Base-by-base conservation (phyloP, 306 rosid species). In the Pyrus pyrifolia region DNA sequence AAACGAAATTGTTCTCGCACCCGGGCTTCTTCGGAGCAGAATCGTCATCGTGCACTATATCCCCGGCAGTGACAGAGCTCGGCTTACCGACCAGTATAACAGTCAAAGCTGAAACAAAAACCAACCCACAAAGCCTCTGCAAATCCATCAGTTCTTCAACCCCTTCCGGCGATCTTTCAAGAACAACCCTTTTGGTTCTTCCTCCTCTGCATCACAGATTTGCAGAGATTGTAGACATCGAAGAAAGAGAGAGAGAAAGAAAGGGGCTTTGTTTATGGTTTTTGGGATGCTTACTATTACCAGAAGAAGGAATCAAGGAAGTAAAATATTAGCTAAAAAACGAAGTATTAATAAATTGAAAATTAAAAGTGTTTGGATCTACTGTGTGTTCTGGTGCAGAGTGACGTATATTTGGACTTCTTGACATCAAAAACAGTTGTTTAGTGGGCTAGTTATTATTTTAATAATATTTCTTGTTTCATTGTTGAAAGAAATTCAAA, bases 1-100 rank as follows among this genome's bases (percentile, higher is more conserved):
- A 83, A 86, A 95, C 96, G 74, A 95, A 92, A 80, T 87, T 84
- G 81, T 95, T 95, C 68, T 71, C 90, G 75, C 97, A 92, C 68
- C 98, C 96, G n/a, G 98, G 97, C 80, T 91, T 91, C 85, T 89
- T 92, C 51, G 98, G 99, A 80, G 96, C 81, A 42, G 84, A 85
- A 77, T 89, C 86, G 46, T 90, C 97, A 68, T 87, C 91, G 46
- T 91, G 93, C 72, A 88, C 91, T 57, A 87, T 89, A 84, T 92
- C 97, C 52, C 97, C 99, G 57, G 90, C 93, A 62, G 61, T 57
- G 0, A 85, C 93, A 21, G 84, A 77, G 79, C 82, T 77, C 61
- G 81, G 67, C 49, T 61, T 13, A 44, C 52, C 72, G 38, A 87
- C 81, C 80, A 88, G 70, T 57, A 89, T 40, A 80, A 84, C 59